Conservation (phyloP, 768 basidiomycete species). For the Tricholoma saponaceum region DNA sequence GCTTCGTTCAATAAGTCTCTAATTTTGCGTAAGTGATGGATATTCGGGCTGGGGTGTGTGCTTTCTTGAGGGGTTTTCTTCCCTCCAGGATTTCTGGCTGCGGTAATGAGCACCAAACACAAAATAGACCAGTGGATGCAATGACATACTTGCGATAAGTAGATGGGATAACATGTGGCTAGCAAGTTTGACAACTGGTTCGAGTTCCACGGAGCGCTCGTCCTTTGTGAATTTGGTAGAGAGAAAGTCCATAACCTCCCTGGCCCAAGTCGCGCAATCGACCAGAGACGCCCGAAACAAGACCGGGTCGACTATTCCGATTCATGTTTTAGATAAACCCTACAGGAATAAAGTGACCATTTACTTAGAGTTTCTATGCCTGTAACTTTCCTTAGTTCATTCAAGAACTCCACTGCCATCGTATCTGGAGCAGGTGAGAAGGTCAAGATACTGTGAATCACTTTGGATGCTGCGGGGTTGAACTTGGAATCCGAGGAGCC, state of each 20-base stretch:
- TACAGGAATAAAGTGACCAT: neutral
- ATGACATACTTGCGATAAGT: neutral
- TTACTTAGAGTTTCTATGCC: neutral
- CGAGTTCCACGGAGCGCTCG: neutral
- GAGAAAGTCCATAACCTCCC: neutral
- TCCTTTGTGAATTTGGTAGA: constrained; percentile 1
- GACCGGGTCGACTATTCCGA: neutral
- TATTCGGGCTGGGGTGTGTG: neutral
- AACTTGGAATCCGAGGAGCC: neutral
- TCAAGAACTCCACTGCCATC: constrained; percentile 1
- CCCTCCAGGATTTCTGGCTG: neutral
- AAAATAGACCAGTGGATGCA: neutral
- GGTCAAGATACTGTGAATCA: neutral
- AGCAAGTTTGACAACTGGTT: neutral
- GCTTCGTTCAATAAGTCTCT: neutral
- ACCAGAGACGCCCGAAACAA: neutral
- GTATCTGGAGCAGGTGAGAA: constrained; percentile 1
- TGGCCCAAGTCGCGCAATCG: neutral
- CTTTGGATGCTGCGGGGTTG: neutral
- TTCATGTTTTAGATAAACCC: neutral
- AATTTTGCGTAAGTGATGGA: neutral
- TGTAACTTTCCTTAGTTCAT: neutral
- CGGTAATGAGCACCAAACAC: neutral
- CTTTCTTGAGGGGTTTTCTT: constrained; percentile 2
- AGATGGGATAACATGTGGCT: neutral